Conservation (phyloP, 2,329 filamentous ascomycete species). For the Fusarium equiseti region DNA sequence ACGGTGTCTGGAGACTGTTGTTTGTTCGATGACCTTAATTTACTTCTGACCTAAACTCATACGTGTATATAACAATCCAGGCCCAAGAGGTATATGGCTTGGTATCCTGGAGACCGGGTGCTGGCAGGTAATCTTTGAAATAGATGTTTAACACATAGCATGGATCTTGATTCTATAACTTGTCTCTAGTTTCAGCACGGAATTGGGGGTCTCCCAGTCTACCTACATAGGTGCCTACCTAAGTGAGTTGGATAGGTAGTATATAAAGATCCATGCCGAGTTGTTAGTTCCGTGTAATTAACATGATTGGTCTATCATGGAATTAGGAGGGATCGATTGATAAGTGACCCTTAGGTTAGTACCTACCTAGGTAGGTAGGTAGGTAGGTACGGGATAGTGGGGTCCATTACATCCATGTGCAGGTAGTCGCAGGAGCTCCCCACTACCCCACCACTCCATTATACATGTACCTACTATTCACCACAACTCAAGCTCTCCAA, state of each 20-base stretch:
- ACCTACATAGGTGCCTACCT: background rate
- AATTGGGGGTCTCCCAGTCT: background rate
- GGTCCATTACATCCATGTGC: background rate
- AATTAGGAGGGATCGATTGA: background rate
- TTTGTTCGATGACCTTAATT: background rate
- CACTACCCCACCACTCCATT: conserved; percentile 14
- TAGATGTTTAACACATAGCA: background rate
- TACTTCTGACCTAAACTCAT: background rate
- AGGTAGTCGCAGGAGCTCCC: conserved; percentile 5
- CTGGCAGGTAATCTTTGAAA: background rate
- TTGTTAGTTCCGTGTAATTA: background rate
- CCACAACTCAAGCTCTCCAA: conserved; percentile 11
- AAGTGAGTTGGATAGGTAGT: too few species aligned
- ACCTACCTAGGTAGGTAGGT: too few species aligned
- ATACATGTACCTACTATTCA: background rate
- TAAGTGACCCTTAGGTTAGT: background rate
- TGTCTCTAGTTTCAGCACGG: background rate
- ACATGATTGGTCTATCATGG: background rate
- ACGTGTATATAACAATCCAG: background rate
- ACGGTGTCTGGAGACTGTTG: background rate
- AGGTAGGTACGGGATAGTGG: background rate
- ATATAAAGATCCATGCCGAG: background rate
- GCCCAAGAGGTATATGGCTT: background rate
- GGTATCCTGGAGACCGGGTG: background rate
- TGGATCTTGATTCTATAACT: background rate